phyloP scores from a whole-genome alignment of 2,329 filamentous ascomycete genomes.

The Simplicillium sp. region DNA sequence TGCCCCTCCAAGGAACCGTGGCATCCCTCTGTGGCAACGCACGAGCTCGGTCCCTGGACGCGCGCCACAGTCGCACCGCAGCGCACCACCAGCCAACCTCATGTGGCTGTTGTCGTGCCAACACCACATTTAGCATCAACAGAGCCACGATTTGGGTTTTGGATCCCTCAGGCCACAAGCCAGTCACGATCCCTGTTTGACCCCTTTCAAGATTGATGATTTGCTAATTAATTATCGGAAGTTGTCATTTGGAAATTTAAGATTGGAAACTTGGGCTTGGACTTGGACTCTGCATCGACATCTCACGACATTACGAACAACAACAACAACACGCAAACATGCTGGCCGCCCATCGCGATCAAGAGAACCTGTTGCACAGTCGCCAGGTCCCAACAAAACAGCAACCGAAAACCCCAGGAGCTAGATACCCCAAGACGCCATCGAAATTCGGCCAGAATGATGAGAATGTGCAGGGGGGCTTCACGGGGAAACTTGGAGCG shows the following conservation, averaged over 20 bases:
- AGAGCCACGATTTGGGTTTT: too few species aligned
- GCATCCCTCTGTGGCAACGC: neutral
- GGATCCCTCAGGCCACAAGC: too few species aligned
- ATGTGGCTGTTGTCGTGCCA: constrained; percentile 4
- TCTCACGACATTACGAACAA: too few species aligned
- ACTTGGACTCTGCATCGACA: too few species aligned
- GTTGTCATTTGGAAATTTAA: too few species aligned
- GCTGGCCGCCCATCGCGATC: constrained; percentile 71
- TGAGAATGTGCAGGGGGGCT: constrained; percentile 57
- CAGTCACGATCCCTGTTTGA: neutral
- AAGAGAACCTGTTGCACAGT: constrained; percentile 76
- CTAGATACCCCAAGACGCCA: constrained; percentile 72
- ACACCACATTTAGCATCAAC: constrained; percentile 4
- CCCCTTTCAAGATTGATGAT: neutral
- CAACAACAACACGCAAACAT: constrained; percentile 19
- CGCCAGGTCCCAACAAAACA: constrained; percentile 67
- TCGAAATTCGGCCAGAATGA: constrained; percentile 71
- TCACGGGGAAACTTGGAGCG: constrained; percentile 31
- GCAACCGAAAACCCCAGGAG: constrained; percentile 74
- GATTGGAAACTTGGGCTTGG: too few species aligned
- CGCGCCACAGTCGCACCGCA: neutral
- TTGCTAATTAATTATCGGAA: too few species aligned
- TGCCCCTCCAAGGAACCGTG: constrained; percentile 6
- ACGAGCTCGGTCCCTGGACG: too few species aligned
- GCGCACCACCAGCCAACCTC: constrained; percentile 4